Evolutionary conservation across 2,329 filamentous ascomycete species (phyloP).

Genomic region (Niveomyces coronatus): DNA sequence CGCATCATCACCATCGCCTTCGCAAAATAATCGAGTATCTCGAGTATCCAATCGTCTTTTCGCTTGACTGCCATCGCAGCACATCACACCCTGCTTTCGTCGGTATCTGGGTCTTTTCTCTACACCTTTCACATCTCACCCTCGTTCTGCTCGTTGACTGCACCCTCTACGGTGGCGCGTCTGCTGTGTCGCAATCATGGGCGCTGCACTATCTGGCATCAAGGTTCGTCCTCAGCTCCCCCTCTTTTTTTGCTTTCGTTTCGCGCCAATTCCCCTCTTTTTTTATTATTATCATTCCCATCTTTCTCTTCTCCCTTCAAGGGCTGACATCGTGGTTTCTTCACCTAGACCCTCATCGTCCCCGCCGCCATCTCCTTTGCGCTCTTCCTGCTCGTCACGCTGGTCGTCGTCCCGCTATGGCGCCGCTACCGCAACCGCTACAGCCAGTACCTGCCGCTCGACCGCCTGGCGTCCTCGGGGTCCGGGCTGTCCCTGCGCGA

Average conservation of each 20-base stretch:
- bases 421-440: slow-evolving; percentile 61
- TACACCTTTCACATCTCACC: too few relatives aligned
- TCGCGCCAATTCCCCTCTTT: neutral
- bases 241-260: neutral
- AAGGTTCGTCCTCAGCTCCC: slow-evolving; percentile 21
- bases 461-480: slow-evolving; percentile 45
- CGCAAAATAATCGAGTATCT: too few relatives aligned
- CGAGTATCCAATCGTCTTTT: too few relatives aligned
- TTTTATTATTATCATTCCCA: too few relatives aligned
- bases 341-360: slow-evolving; percentile 53
- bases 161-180: neutral
- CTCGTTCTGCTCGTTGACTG: neutral
- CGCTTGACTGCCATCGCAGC: too few relatives aligned
- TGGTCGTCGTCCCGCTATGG: slow-evolving; percentile 57
- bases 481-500: slow-evolving; percentile 41
- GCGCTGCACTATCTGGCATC: slow-evolving; percentile 23
- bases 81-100: too few relatives aligned
- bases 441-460: slow-evolving; percentile 62
- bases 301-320: neutral
- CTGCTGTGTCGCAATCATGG: slow-evolving; percentile 19
- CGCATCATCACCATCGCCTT: too few relatives aligned
- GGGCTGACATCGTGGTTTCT: neutral
- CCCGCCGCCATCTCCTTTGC: slow-evolving; percentile 61
- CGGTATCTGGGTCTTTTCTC: too few relatives aligned
- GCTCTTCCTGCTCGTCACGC: slow-evolving; percentile 57